These are phyloP conservation scores for Thielaviopsis musarum DNA, from an alignment of 2,329 filamentous ascomycete species.

Conservation along the genomic window DNA sequence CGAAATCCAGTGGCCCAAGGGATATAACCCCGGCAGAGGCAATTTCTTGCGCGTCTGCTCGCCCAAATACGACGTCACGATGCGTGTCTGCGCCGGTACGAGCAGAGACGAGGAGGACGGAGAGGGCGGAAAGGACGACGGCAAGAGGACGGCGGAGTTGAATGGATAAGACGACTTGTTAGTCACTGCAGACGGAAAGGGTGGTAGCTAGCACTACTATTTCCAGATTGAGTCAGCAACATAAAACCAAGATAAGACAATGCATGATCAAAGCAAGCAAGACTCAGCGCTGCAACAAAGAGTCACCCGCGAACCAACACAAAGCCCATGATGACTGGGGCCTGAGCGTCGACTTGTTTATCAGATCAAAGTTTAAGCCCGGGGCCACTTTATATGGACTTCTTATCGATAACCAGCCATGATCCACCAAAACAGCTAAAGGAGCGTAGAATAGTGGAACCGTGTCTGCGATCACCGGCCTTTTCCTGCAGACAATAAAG, in stretches of 20 bases:
- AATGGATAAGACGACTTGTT: neutral
- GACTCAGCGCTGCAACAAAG: too few relatives aligned
- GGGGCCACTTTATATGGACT: neutral
- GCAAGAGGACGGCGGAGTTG: neutral
- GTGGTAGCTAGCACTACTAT: neutral
- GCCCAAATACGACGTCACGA: constrained; percentile 2
- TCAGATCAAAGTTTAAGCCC: neutral
- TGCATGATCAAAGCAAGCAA: too few relatives aligned
- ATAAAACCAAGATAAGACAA: neutral
- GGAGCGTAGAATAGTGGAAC: neutral
- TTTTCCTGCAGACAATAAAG: neutral
- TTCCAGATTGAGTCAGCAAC: neutral
- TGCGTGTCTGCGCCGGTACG: neutral
- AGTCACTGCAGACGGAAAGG: neutral
- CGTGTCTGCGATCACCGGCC: neutral
- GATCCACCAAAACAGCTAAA: too few relatives aligned
- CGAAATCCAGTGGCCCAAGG: constrained; percentile 21
- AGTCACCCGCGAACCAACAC: too few relatives aligned
- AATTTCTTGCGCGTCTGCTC: constrained; percentile 17
- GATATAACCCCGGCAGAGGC: constrained; percentile 21
- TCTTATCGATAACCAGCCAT: constrained; percentile 7
- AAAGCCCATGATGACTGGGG: neutral
- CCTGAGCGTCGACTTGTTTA: neutral
- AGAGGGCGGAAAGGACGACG: neutral
- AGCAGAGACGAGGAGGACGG: neutral